Evolutionary conservation across 1,284 basidiomycete genomes (phyloP).

Genomic region (Cutaneotrichosporon sp.): DNA sequence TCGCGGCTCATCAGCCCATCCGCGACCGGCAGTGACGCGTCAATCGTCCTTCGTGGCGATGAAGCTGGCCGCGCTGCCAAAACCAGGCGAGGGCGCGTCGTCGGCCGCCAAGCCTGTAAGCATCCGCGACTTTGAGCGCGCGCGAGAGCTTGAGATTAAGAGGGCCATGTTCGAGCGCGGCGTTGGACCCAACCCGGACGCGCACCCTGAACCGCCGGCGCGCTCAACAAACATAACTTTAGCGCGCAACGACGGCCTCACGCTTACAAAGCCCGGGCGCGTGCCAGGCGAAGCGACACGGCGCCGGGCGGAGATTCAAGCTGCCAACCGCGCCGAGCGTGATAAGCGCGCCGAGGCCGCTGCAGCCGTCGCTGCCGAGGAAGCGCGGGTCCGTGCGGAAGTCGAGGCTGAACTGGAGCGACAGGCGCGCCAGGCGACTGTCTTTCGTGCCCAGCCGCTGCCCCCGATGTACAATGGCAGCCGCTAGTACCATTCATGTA

Average conservation of each 20-base stretch:
- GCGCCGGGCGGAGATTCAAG: constrained; percentile 21
- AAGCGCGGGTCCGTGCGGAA: constrained; percentile 13
- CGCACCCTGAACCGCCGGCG: neutral
- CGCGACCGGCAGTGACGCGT: neutral
- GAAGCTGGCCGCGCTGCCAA: constrained; percentile 28
- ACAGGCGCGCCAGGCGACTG: constrained; percentile 25
- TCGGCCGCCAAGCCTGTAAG: constrained; percentile 14
- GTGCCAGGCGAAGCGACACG: constrained; percentile 31
- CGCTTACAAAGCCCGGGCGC: neutral
- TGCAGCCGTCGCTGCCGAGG: constrained; percentile 17
- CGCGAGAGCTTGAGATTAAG: constrained; percentile 20
- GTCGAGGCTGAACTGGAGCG: constrained; percentile 28
- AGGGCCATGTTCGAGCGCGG: constrained; percentile 28
- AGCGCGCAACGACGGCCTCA: too few relatives aligned
- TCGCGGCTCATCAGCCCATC: neutral
- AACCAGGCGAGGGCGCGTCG: constrained; percentile 23
- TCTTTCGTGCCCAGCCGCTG: constrained; percentile 32
- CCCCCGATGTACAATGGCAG: constrained; percentile 27
- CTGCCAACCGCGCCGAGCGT: constrained; percentile 20
- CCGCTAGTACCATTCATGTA: neutral
- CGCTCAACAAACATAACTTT: too few relatives aligned
- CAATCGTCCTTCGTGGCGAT: constrained; percentile 25
- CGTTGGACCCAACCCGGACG: neutral
- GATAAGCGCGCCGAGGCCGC: constrained; percentile 8
- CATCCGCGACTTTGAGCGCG: constrained; percentile 27